Conservation (phyloP, 1,139 yeast species). For the Arxiozyma slooffiae region DNA sequence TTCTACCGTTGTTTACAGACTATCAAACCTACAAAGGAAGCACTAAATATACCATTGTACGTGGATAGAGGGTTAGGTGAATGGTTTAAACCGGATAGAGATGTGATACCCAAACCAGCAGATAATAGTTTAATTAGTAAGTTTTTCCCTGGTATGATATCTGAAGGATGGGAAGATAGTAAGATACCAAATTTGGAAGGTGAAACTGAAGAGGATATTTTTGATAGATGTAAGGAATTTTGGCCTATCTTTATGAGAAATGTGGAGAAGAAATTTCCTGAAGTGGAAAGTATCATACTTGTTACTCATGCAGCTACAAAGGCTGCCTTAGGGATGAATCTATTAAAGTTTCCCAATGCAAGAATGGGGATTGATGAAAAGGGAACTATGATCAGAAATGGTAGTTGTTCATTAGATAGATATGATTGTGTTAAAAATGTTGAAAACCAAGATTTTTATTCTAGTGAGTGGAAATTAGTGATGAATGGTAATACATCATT, state of each 20-base stretch:
- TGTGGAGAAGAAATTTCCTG: constrained; percentile 47
- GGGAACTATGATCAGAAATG: constrained; percentile 43
- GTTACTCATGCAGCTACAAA: constrained; percentile 82
- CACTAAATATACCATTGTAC: constrained; percentile 45
- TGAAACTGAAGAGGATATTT: constrained; percentile 57
- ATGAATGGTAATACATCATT: constrained; percentile 64
- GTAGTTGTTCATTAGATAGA: constrained; percentile 50
- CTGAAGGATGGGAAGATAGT: constrained; percentile 39
- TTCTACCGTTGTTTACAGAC: constrained; percentile 89
- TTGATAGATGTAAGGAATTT: constrained; percentile 44
- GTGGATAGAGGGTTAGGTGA: constrained; percentile 77
- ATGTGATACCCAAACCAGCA: constrained; percentile 53
- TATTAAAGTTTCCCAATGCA: constrained; percentile 42
- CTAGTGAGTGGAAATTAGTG: constrained; percentile 42
- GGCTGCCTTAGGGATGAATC: constrained; percentile 66
- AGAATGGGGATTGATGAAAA: constrained; percentile 40
- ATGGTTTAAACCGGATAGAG: constrained; percentile 52
- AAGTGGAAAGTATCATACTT: constrained; percentile 46
- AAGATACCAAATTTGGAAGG: constrained; percentile 51
- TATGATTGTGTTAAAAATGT: constrained; percentile 39
- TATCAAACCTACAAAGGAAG: constrained; percentile 52
- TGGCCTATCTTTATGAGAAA: constrained; percentile 43
- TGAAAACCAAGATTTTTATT: constrained; percentile 29
- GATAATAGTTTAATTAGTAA: constrained; percentile 37
- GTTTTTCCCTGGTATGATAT: constrained; percentile 44